phyloP scores from a whole-genome alignment of 352 stramenopile genomes.

The Phytopythium mirpurense region DNA sequence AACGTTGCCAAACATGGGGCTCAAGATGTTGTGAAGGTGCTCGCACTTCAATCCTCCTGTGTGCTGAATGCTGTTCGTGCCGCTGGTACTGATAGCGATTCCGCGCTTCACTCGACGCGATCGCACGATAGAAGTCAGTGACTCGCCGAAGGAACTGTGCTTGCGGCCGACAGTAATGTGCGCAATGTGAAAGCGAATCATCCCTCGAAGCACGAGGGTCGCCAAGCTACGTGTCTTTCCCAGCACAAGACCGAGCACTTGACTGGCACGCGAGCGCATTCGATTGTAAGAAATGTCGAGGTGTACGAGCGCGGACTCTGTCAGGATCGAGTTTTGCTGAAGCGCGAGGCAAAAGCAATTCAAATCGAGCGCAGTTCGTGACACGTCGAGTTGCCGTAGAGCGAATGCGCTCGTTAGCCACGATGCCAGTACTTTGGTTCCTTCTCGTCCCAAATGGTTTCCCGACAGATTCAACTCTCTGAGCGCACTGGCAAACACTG shows the following conservation, averaged over 20 bases:
- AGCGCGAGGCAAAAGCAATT: slow-evolving; percentile 51
- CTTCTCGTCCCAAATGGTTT: slow-evolving; percentile 44
- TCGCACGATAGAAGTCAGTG: neutral
- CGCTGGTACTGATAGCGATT: slow-evolving; percentile 3
- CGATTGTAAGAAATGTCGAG: slow-evolving; percentile 72
- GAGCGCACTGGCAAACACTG: slow-evolving; percentile 38
- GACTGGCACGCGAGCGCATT: slow-evolving; percentile 43
- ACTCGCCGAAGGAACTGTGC: neutral
- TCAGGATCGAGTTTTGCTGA: slow-evolving; percentile 57
- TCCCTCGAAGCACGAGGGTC: slow-evolving; percentile 55
- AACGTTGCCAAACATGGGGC: slow-evolving; percentile 63
- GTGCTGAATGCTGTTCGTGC: slow-evolving; percentile 3
- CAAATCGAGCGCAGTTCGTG: slow-evolving; percentile 47
- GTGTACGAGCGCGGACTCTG: slow-evolving; percentile 49
- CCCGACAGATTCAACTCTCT: slow-evolving; percentile 58
- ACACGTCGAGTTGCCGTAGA: slow-evolving; percentile 55
- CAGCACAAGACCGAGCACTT: slow-evolving; percentile 53
- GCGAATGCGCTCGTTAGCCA: slow-evolving; percentile 59
- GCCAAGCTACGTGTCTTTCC: slow-evolving; percentile 57
- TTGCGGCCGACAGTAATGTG: slow-evolving; percentile 5
- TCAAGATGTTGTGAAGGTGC: slow-evolving; percentile 42
- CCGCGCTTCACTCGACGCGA: neutral
- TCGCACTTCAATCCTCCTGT: slow-evolving; percentile 25
- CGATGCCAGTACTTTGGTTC: slow-evolving; percentile 31
- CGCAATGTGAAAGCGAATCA: slow-evolving; percentile 24